Base-by-base conservation (phyloP, 768 basidiomycete genomes). In the Psilocybe azurescens region DNA sequence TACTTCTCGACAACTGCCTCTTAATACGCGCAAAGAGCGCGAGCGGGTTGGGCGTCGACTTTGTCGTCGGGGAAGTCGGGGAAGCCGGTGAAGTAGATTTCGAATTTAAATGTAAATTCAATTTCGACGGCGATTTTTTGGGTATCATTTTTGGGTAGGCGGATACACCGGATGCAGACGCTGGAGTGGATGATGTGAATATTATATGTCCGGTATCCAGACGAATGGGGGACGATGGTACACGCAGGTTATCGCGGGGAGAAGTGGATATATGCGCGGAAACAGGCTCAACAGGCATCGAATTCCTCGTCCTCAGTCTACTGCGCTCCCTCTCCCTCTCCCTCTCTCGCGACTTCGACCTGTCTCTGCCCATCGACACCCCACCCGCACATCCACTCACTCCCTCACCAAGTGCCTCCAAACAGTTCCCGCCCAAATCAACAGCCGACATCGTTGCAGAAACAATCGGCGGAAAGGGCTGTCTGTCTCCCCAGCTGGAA, bases 11-110 rank as follows among this genome's bases (percentile, higher is more conserved):
- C 1, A 63, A 48, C 52, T 63, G 62, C 39, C 52, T 56, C 41
- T 59, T 63, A 30, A 63, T 59, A 14, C 53, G 54, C 30, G 62
- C 62, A 14, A 63, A 63, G 11, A 63, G 46, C 33, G 56, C 50
- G 4, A 57, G 18, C 10, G 54, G 55, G 3, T 49, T 53, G 14
- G 41, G 14, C 2, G 41, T n/a, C 44, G 60, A 5, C 7, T 32
- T 18, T 50, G 44, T 1, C 10, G n/a, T 30, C 1, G 28, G 16
- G 0, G 53, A 11, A 7, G 44, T 36, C 3, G 44, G 52, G 14
- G 46, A 48, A 7, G 16, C 10, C 4, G 53, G 46, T 0, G 60
- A 41, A 7, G n/a, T n/a, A 44, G 41, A 5, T n/a, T 13, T 9
- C 33, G 33, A 36, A 7, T 44, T 44, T 5, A 16, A 13, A 39